Base-by-base conservation (phyloP, 2,329 filamentous ascomycete species). In the Chrysoporthe cubensis region DNA sequence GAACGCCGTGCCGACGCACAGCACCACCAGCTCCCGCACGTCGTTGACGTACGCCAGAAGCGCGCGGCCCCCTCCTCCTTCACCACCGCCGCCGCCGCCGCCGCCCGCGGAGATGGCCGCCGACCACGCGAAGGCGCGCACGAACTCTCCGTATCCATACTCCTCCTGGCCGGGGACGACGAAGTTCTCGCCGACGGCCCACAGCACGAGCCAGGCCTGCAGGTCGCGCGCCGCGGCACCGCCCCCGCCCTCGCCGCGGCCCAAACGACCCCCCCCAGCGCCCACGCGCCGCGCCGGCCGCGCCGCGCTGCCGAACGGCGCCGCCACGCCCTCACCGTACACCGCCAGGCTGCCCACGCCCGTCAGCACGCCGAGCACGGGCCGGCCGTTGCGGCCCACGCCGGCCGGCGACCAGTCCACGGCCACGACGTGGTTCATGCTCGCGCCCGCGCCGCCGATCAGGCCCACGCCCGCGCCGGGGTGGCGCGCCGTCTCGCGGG, bases 371-470 rank as follows among this genome's bases (percentile, higher is more conserved):
- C 78, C 81, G 44, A 89, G 76, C 5, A 87, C 80, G 0, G 86
- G 81, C 1, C 87, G 80, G 8, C 80, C 74, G 72, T 87, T 87
- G 52, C 81, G 80, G 1, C 87, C 86, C n/a, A 89, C 75, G 1
- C 84, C 85, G n/a, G 76, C 77, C 0, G 86, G 86, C n/a, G 86
- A 88, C 87, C 87, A 89, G 60, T 81, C 83, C 26, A 88, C 71
- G 9, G 79, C 76, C 16, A 87, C 80, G 18, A 85, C 81, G 71
- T 88, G 86, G 70, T 85, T 87, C 72, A 88, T 78, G 3, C 83
- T 82, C 59, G 79, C 79, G 4, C 85, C 85, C 2, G 80, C 79
- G 18, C 81, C 81, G 0, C 83, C 83, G 48, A 87, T 80, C 1
- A 79, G 71, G 2, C 82, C 82, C 4, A 72, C 74, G 0, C 85